phyloP scores from a whole-genome alignment of 2,329 filamentous ascomycete species.

The Diaporthe nobilis region DNA sequence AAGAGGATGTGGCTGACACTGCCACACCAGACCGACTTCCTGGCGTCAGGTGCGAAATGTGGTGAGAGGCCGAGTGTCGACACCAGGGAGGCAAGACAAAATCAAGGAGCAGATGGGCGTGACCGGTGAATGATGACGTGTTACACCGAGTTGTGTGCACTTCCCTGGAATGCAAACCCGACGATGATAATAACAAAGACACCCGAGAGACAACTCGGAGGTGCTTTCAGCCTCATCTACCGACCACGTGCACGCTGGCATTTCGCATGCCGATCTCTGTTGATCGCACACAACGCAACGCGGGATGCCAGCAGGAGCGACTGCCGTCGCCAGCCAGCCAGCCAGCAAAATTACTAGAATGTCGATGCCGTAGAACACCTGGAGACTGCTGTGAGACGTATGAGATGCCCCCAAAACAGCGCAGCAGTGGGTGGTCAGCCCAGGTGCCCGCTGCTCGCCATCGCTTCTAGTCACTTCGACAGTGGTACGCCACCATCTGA shows the following conservation, averaged over 20 bases:
- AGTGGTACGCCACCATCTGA: not conserved
- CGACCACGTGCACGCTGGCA: conserved; percentile 17
- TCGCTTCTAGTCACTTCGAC: not conserved
- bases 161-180: conserved; percentile 8
- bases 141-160: not conserved
- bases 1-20: not conserved
- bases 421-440: conserved; percentile 7
- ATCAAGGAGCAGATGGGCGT: not conserved
- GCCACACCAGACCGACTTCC: not conserved
- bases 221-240: conserved; percentile 9
- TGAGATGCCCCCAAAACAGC: not conserved
- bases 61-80: not conserved
- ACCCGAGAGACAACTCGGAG: not conserved
- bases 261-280: conserved; percentile 15
- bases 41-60: not conserved
- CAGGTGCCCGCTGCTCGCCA: not conserved
- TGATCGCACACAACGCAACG: conserved; percentile 3
- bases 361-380: not conserved
- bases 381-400: not conserved
- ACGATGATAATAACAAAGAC: not conserved
- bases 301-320: not conserved
- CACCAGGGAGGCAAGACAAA: not conserved
- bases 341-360: not conserved
- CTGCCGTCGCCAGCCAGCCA: not conserved
- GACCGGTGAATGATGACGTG: not conserved